phyloP scores from a whole-genome alignment of 2,329 filamentous ascomycete genomes.

The Trematosphaeria pertusa region DNA sequence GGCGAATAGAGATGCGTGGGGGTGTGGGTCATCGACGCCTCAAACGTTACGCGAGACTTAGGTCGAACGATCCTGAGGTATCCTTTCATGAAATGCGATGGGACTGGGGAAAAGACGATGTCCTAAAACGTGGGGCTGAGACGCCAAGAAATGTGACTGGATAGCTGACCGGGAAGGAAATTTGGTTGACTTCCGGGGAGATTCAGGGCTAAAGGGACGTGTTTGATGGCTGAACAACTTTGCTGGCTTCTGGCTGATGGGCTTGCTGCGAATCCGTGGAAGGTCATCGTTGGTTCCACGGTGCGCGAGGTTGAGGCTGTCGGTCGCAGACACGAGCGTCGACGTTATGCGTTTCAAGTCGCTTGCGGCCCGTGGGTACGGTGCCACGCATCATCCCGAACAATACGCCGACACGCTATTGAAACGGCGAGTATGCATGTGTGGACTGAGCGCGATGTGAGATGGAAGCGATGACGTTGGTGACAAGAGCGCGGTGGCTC shows the following conservation, averaged over 20 bases:
- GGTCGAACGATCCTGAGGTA: slow-evolving; percentile 16
- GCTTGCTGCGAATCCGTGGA: no score
- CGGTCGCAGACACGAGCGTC: neutral
- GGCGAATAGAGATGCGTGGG: slow-evolving; percentile 13
- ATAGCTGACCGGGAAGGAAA: slow-evolving; percentile 2
- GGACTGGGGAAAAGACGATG: neutral
- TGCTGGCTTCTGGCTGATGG: no score
- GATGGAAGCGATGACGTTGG: slow-evolving; percentile 4
- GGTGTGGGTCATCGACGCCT: slow-evolving; percentile 7
- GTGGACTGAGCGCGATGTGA: slow-evolving; percentile 10
- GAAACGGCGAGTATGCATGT: slow-evolving; percentile 17
- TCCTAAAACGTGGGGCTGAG: neutral
- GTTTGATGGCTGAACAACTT: no score
- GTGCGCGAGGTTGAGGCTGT: no score
- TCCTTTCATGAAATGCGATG: slow-evolving; percentile 9
- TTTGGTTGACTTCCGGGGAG: slow-evolving; percentile 3
- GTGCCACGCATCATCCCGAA: slow-evolving; percentile 11
- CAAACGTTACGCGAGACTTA: slow-evolving; percentile 16
- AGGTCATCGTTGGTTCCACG: no score
- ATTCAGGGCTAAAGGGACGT: no score
- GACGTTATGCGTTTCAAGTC: slow-evolving; percentile 16
- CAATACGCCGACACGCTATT: slow-evolving; percentile 21
- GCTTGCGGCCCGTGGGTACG: slow-evolving; percentile 2
- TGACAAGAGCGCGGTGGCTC: neutral
- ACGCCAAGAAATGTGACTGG: slow-evolving; percentile 10